phyloP scores from a whole-genome alignment of 345 rosid genomes.

The Streptanthus diversifolius region DNA sequence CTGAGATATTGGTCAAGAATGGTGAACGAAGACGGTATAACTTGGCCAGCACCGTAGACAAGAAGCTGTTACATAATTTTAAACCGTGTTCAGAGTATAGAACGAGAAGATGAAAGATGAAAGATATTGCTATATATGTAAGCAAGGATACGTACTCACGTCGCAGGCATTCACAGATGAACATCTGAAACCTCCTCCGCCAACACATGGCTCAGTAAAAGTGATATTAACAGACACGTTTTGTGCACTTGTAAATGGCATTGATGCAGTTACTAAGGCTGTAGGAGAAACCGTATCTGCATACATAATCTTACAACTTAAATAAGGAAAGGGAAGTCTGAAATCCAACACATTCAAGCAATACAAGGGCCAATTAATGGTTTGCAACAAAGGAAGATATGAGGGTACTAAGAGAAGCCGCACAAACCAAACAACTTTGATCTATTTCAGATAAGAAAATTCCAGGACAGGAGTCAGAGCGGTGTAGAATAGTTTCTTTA shows the following conservation, averaged over 20 bases:
- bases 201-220: slow-evolving; percentile 69
- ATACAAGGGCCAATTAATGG: neutral
- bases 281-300: slow-evolving; percentile 86
- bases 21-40: slow-evolving; percentile 67
- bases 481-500: slow-evolving; percentile 37
- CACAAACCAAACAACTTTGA: neutral
- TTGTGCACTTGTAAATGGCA: slow-evolving; percentile 67
- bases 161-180: slow-evolving; percentile 74
- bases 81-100: neutral
- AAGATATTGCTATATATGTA: slow-evolving; percentile 4
- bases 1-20: slow-evolving; percentile 51
- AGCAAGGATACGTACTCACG: slow-evolving; percentile 67
- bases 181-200: slow-evolving; percentile 75
- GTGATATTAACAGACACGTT: slow-evolving; percentile 71
- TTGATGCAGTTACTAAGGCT: slow-evolving; percentile 55
- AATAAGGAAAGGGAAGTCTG: slow-evolving; percentile 3
- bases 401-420: neutral
- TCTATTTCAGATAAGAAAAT: neutral
- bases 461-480: slow-evolving; percentile 10
- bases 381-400: neutral
- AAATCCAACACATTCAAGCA: neutral
- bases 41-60: slow-evolving; percentile 86
- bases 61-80: slow-evolving; percentile 56
- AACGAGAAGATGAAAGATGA: neutral
- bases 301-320: slow-evolving; percentile 10